Evolutionary conservation across 805 yeast species (phyloP), one percentile per base, ranked within the genome.

Genomic region (Candida succiphila): DNA sequence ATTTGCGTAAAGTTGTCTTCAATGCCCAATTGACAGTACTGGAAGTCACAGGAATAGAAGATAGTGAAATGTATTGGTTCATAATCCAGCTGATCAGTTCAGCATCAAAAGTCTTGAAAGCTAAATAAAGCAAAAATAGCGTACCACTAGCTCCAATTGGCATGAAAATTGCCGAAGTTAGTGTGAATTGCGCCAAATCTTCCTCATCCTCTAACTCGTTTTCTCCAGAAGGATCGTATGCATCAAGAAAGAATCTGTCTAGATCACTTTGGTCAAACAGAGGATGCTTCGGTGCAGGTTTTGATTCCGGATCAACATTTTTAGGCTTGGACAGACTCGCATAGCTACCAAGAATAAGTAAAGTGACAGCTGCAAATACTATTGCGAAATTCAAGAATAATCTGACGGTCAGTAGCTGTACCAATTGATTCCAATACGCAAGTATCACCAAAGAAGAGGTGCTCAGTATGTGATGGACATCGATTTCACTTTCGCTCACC

Each of bases 131-230:
- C 0, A 59, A 57, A 21, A 54, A 37, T 27, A 75, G 50, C n/a
- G 43, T 45, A 15, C 41, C 33, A 7, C 67, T 66, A 5, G 71
- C 68, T 6, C 62, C 12, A 5, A 74, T 35, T 0, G 81, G 80
- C 47, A 71, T 43, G 4, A 52, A 14, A 5, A 61, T 26, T 0
- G 68, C 76, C 14, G 39, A 30, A 49, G 57, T 32, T 44, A 50
- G 48, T 19, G 45, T 48, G 9, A 50, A 42, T 10, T 20, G 25
- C 38, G 31, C 7, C 32, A 26, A 6, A 42, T 42, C 7, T 39
- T 40, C 21, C 1, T 44, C 32, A 5, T 38, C 46, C 12, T 42
- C 35, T 5, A 25, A 25, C 6, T 30, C 33, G 5, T 42, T 37
- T 13, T 40, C 26, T n/a, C n/a, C n/a, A n/a, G n/a, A n/a, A n/a